phyloP scores from a whole-genome alignment of 345 rosid genomes.

The Psidium guajava region DNA sequence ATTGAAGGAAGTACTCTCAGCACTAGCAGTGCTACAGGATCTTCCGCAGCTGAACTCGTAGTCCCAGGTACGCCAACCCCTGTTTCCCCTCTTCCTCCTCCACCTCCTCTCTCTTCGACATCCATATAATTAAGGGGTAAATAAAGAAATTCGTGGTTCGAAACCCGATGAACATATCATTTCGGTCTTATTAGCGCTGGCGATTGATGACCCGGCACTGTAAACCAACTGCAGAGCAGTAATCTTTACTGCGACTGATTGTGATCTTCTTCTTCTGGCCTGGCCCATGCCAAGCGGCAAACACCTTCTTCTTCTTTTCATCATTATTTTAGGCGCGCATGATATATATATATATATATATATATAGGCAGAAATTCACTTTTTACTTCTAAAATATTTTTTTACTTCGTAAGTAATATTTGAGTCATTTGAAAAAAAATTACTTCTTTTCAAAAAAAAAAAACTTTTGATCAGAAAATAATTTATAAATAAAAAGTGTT shows the following conservation, averaged over 20 bases:
- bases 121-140: background rate
- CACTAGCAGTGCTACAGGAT: background rate
- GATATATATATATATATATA: too few relatives aligned
- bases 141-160: background rate
- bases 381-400: too few relatives aligned
- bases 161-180: background rate
- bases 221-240: background rate
- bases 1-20: background rate
- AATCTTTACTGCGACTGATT: background rate
- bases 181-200: background rate
- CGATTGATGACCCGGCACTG: background rate
- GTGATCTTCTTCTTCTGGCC: background rate
- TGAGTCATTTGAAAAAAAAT: too few relatives aligned
- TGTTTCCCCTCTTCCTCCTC: background rate
- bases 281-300: background rate
- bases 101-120: background rate
- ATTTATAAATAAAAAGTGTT: too few relatives aligned
- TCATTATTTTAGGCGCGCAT: background rate
- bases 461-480: too few relatives aligned
- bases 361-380: too few relatives aligned
- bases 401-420: too few relatives aligned
- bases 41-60: background rate
- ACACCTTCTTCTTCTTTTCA: background rate
- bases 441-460: too few relatives aligned
- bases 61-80: background rate